A percentile compares a stretch with the other conserved stretches of the same genome.
Evolutionary conservation across 306 rosid species (phyloP).

Genomic region (Sicyos edulis): DNA sequence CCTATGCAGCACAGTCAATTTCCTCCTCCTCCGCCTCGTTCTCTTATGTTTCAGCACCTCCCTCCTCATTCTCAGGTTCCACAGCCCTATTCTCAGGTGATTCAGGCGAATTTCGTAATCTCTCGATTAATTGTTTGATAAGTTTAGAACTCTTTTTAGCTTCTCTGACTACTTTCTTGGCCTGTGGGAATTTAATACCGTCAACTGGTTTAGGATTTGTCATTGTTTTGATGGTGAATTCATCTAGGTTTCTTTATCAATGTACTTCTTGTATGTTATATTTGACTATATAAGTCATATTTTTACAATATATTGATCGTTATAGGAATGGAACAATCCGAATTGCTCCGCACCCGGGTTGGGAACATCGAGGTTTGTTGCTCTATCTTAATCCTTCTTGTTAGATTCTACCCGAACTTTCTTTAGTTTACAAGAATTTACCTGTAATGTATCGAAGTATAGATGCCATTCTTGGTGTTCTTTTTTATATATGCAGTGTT

Average conservation of each 20-base stretch:
- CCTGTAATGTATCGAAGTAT: neutral
- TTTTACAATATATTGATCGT: slow-evolving; percentile 11
- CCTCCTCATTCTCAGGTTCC: slow-evolving; percentile 36
- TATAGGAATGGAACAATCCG: slow-evolving; percentile 74
- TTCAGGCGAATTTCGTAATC: slow-evolving; percentile 13
- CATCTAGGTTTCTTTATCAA: neutral
- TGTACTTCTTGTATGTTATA: neutral
- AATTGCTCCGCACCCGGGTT: slow-evolving; percentile 48
- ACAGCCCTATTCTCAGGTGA: slow-evolving; percentile 29
- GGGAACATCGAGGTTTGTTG: slow-evolving; percentile 56
- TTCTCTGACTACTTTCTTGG: neutral
- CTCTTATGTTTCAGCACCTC: slow-evolving; percentile 39
- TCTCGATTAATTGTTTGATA: neutral
- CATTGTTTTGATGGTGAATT: too few species aligned
- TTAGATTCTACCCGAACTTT: neutral
- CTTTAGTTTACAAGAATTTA: neutral
- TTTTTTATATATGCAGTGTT: neutral
- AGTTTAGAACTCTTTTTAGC: too few species aligned
- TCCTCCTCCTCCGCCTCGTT: slow-evolving; percentile 40
- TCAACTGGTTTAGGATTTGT: too few species aligned
- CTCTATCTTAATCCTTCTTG: neutral
- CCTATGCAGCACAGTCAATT: slow-evolving; percentile 43
- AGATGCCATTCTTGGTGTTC: neutral
- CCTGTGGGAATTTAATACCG: neutral
- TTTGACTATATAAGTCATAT: neutral